Evolutionary conservation across 108 stramenopile genomes (phyloP).

Genomic region (Nitzschia sp.): DNA sequence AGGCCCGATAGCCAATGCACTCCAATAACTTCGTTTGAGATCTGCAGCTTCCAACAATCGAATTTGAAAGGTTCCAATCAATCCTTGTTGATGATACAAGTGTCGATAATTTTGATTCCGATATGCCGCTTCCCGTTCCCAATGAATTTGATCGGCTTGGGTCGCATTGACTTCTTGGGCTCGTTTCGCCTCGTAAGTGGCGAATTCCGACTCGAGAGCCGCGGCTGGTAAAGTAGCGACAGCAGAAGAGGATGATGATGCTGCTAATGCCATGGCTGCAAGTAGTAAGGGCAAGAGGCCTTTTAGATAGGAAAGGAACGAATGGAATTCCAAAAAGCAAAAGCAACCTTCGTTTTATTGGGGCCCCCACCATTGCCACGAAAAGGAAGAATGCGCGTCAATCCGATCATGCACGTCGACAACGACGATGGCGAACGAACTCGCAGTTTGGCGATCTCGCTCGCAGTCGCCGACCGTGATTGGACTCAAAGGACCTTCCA

Average conservation of each 20-base stretch:
- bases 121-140: slow-evolving; percentile 44
- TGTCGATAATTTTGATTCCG: slow-evolving; percentile 70
- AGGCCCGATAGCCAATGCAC: slow-evolving; percentile 69
- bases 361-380: too few relatives aligned
- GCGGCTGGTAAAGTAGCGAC: not conserved
- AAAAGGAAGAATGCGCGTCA: too few relatives aligned
- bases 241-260: not conserved
- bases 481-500: too few relatives aligned
- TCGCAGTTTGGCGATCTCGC: too few relatives aligned
- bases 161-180: slow-evolving; percentile 39
- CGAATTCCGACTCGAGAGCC: not conserved
- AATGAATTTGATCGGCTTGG: slow-evolving; percentile 56
- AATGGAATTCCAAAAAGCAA: too few relatives aligned
- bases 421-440: too few relatives aligned
- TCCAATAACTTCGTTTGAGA: slow-evolving; percentile 74
- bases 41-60: slow-evolving; percentile 70
- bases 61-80: slow-evolving; percentile 66
- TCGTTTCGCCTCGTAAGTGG: slow-evolving; percentile 51
- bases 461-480: too few relatives aligned
- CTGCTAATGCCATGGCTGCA: too few relatives aligned
- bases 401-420: too few relatives aligned
- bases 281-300: too few relatives aligned
- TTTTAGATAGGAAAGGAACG: too few relatives aligned
- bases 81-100: slow-evolving; percentile 76
- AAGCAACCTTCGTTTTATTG: too few relatives aligned